Evolutionary conservation across 208 protist genomes (phyloP), one percentile per base, ranked within the genome.

Genomic region (Trypanosoma platydactyli): DNA sequence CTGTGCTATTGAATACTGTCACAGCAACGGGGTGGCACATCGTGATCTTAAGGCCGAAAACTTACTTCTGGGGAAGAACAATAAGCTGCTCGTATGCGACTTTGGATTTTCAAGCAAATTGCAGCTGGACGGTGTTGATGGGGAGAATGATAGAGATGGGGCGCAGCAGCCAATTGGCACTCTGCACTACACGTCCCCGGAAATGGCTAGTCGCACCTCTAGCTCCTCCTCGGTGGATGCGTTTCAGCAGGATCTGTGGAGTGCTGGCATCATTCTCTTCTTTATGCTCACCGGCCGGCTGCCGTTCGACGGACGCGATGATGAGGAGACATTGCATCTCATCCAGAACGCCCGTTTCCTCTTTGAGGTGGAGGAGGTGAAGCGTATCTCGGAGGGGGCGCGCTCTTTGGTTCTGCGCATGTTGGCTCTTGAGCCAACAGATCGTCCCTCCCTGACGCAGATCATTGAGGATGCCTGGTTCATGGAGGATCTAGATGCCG

Each of bases 281-380:
- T 94, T 97, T 46, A 95, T 97, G 89, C 82, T 99, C 20, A 97
- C 94, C 12, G 98, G 98, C 5, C 82, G 86, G 13, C 84, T 99
- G 5, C 98, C 98, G 18, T 99, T 99, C 65, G 97, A 93, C 51
- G 91, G 86, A 35, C 80, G 84, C 22, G 81, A 89, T 62, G 88
- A 99, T 53, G 97, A 98, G 64, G 96, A 98, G 40, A 98, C 91
- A 12, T 78, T 97, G 46, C 79, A 97, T 48, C 83, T 97, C 15
- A 94, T 96, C 61, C 73, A 89, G 60, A 63, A 63, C 27, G 74
- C 51, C 27, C 64, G 78, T 45, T 82, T 92, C 54, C 46, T 38
- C 41, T 92, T 90, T 50, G 63, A 82, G 18, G 86, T 88, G 66
- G 82, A 90, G 22, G 94, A 92, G 75, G 51, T 79, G 25, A 22